phyloP scores from a whole-genome alignment of 148 eudicot genomes.

The Spergularia marina region DNA sequence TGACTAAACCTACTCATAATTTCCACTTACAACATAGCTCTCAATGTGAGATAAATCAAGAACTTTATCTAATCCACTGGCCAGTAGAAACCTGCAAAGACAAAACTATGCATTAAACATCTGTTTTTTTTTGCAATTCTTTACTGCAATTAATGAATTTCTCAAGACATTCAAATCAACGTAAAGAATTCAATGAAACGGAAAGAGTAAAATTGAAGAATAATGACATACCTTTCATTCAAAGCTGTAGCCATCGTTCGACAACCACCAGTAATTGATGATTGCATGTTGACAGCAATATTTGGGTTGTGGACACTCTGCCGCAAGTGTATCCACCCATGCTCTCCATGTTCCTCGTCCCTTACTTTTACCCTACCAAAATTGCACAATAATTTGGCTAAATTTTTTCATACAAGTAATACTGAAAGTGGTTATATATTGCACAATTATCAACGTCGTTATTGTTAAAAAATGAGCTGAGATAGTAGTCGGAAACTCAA shows the following conservation, averaged over 20 bases:
- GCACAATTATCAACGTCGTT: too few species aligned
- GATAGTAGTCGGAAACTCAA: too few species aligned
- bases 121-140: too few species aligned
- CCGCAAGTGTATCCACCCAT: constrained; percentile 83
- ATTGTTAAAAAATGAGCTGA: background rate
- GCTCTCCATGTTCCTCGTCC: constrained; percentile 49
- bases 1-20: background rate
- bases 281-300: constrained; percentile 86
- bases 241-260: constrained; percentile 52
- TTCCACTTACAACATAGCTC: constrained; percentile 34
- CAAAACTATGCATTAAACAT: background rate
- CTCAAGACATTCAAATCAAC: too few species aligned
- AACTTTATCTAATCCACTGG: constrained; percentile 47
- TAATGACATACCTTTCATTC: constrained; percentile 50
- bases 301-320: constrained; percentile 96
- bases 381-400: background rate
- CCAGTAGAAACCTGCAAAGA: constrained; percentile 53
- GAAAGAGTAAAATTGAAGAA: background rate
- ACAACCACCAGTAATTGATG: constrained; percentile 69
- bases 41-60: constrained; percentile 58
- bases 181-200: too few species aligned
- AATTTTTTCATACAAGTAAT: background rate
- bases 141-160: too few species aligned
- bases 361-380: constrained; percentile 62
- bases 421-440: too few species aligned